A percentile compares a stretch with the other conserved stretches of the same genome.
These are phyloP conservation scores for Picochlorum sp. DNA, from an alignment of 139 green algal species.

Conservation along the genomic window DNA sequence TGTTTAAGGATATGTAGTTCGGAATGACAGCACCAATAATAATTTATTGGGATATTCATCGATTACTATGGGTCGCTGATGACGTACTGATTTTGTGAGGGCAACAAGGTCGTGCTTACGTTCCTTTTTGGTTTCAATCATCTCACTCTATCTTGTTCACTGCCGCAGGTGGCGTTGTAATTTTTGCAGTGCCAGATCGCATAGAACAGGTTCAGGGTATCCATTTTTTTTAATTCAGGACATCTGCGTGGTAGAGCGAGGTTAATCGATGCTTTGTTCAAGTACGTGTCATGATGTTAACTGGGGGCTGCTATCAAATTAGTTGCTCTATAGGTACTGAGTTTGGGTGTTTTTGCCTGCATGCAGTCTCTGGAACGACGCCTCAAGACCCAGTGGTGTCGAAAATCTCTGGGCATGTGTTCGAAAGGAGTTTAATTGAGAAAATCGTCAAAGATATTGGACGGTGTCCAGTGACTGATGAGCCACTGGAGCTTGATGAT, in stretches of 20 bases:
- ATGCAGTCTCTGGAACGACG: slow-evolving; percentile 67
- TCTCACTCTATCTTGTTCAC: too few species aligned
- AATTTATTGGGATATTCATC: too few species aligned
- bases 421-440: slow-evolving; percentile 76
- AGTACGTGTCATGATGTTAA: slow-evolving; percentile 8
- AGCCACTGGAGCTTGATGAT: slow-evolving; percentile 64
- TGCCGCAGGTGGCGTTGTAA: too few species aligned
- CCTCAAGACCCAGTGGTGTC: slow-evolving; percentile 83
- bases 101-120: too few species aligned
- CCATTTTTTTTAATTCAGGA: not conserved
- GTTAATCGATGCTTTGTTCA: slow-evolving; percentile 19
- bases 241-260: not conserved
- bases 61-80: too few species aligned
- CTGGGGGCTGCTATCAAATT: not conserved
- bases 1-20: too few species aligned
- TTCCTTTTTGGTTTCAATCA: too few species aligned
- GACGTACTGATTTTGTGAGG: too few species aligned
- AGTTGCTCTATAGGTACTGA: not conserved
- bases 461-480: slow-evolving; percentile 69
- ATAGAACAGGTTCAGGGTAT: too few species aligned
- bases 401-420: slow-evolving; percentile 74
- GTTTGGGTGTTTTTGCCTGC: too few species aligned
- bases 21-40: too few species aligned
- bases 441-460: slow-evolving; percentile 79
- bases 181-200: too few species aligned